Evolutionary conservation across 2,329 filamentous ascomycete species (phyloP).

Genomic region (Penicillium sp.): DNA sequence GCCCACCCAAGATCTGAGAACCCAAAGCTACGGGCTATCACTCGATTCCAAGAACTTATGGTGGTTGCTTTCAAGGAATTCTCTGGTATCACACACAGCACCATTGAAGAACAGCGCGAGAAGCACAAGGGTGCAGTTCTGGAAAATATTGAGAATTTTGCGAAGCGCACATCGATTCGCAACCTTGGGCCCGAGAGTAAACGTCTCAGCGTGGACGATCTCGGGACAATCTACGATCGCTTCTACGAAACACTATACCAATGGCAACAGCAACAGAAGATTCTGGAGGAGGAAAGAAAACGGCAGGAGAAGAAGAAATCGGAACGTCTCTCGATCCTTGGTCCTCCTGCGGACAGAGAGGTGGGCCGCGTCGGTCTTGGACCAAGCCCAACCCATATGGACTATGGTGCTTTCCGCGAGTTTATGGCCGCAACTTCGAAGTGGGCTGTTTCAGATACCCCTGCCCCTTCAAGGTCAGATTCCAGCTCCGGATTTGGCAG

Average conservation of each 20-base stretch:
- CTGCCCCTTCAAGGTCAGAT: constrained; percentile 61
- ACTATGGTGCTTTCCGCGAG: constrained; percentile 94
- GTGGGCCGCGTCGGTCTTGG: constrained; percentile 86
- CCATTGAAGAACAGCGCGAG: constrained; percentile 82
- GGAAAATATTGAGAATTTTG: constrained; percentile 95
- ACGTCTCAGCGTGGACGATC: constrained; percentile 79
- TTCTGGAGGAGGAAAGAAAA: constrained; percentile 74
- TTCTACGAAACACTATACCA: constrained; percentile 94
- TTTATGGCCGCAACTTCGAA: constrained; percentile 87
- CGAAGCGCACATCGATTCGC: constrained; percentile 92
- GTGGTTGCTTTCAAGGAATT: constrained; percentile 99
- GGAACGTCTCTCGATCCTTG: constrained; percentile 45
- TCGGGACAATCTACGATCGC: constrained; percentile 88
- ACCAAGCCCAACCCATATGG: constrained; percentile 90
- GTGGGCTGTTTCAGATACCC: constrained; percentile 91
- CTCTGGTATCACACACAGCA: constrained; percentile 89
- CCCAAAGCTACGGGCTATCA: constrained; percentile 89
- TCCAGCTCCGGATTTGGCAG: constrained; percentile 55
- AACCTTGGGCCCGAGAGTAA: constrained; percentile 97
- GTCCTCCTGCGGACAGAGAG: constrained; percentile 65
- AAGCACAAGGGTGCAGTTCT: constrained; percentile 95
- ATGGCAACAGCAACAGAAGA: constrained; percentile 78
- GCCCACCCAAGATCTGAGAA: constrained; percentile 96
- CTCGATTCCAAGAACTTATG: constrained; percentile 97
- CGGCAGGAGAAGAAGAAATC: constrained; percentile 65